These are phyloP conservation scores for Candida parachauliodes DNA, from an alignment of 805 yeast species.

Conservation along the genomic window DNA sequence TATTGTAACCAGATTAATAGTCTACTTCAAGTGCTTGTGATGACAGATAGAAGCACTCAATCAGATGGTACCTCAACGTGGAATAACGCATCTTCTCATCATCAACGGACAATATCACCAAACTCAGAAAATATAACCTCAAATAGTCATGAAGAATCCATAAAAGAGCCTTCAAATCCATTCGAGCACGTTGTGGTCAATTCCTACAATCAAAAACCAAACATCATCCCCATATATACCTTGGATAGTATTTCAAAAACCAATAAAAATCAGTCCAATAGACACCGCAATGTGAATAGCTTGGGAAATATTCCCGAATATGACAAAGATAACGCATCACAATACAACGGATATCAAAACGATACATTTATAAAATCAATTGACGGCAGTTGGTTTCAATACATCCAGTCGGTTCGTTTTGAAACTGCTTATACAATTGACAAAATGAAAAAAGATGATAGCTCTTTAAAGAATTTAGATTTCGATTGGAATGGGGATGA, in stretches of 20 bases:
- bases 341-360: constrained; percentile 12
- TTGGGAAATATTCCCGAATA: constrained; percentile 15
- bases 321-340: constrained; percentile 22
- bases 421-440: constrained; percentile 38
- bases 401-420: constrained; percentile 44
- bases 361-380: constrained; percentile 36
- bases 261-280: constrained; percentile 23
- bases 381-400: constrained; percentile 50
- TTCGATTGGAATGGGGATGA: constrained; percentile 71
- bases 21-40: no score
- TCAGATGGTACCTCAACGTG: background rate
- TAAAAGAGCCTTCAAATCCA: constrained; percentile 14
- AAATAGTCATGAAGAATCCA: background rate
- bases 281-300: constrained; percentile 17
- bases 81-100: background rate
- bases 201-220: constrained; percentile 34
- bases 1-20: no score
- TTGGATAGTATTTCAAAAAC: constrained; percentile 48
- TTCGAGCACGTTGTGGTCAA: constrained; percentile 24
- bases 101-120: background rate
- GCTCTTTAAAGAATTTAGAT: constrained; percentile 29
- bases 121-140: no score
- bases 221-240: constrained; percentile 59
- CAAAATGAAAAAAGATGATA: constrained; percentile 20
- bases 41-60: background rate